Evolutionary conservation across 2,329 filamentous ascomycete species (phyloP).

Genomic region (Sporothrix euskadiensis): DNA sequence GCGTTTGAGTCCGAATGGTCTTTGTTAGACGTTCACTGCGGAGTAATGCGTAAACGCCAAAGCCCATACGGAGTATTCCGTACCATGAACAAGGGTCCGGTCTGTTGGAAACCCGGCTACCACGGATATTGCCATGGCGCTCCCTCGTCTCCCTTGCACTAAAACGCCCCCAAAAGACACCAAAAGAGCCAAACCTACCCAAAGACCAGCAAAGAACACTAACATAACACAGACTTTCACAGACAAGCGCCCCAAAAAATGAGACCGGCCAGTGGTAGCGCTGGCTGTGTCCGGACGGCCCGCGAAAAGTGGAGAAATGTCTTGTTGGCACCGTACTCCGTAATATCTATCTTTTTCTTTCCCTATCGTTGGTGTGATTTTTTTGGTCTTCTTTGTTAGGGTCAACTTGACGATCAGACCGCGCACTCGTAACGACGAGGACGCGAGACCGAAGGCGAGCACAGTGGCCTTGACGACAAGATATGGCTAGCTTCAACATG

Average conservation of each 20-base stretch:
- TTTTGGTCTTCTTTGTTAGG: not conserved
- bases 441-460: not conserved
- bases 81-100: not conserved
- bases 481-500: not conserved
- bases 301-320: slow-evolving; percentile 16
- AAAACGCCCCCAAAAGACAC: not conserved
- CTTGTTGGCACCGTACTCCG: not conserved
- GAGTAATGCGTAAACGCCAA: not conserved
- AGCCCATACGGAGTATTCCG: not conserved
- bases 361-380: not conserved
- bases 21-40: not conserved
- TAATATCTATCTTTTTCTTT: not conserved
- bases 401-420: not conserved
- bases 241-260: not conserved
- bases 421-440: not conserved
- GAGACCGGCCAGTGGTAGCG: slow-evolving; percentile 19
- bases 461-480: not conserved
- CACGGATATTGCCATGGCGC: slow-evolving; percentile 11
- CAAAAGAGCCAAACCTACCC: not conserved
- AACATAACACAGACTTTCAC: not conserved
- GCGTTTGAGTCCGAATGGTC: not conserved
- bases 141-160: not conserved
- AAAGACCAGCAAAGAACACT: not conserved
- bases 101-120: not conserved
- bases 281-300: slow-evolving; percentile 21